Conservation (phyloP, 345 rosid genomes). For the Acer negundo region DNA sequence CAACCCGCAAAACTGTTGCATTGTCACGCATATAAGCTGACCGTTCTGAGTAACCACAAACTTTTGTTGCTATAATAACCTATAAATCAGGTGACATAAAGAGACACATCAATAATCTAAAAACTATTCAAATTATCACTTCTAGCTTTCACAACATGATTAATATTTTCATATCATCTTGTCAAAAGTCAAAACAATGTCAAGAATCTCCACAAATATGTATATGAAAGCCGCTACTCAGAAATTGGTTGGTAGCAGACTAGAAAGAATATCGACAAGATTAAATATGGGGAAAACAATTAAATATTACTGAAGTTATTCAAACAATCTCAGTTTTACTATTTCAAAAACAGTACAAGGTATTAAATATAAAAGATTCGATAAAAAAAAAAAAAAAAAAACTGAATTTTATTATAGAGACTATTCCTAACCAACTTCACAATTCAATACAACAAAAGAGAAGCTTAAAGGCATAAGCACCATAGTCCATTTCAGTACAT, state of each 20-base stretch:
- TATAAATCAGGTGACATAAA: conserved; percentile 30
- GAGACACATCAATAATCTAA: conserved; percentile 5
- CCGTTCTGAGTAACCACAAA: conserved; percentile 77
- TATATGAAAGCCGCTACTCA: not conserved
- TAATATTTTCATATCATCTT: not conserved
- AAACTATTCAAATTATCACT: not conserved
- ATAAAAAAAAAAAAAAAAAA: not conserved
- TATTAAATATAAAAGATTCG: not conserved
- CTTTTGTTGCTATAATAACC: conserved; percentile 94
- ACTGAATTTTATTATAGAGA: not conserved
- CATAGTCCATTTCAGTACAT: not conserved
- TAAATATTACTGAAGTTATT: not conserved
- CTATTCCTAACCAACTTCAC: not conserved
- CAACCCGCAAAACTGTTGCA: conserved; percentile 66
- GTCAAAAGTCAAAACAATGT: conserved; percentile 9
- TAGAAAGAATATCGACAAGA: not conserved
- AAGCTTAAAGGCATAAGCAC: conserved; percentile 4
- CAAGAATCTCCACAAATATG: not conserved
- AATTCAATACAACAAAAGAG: conserved; percentile 13
- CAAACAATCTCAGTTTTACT: not conserved
- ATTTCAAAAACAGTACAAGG: not conserved
- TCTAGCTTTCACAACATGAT: not conserved
- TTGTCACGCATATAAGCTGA: conserved; percentile 58
- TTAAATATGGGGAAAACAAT: not conserved
- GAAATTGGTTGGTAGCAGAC: conserved; percentile 11